Conservation (phyloP, 1,284 basidiomycete species). For the Anthracocystis setariae region DNA sequence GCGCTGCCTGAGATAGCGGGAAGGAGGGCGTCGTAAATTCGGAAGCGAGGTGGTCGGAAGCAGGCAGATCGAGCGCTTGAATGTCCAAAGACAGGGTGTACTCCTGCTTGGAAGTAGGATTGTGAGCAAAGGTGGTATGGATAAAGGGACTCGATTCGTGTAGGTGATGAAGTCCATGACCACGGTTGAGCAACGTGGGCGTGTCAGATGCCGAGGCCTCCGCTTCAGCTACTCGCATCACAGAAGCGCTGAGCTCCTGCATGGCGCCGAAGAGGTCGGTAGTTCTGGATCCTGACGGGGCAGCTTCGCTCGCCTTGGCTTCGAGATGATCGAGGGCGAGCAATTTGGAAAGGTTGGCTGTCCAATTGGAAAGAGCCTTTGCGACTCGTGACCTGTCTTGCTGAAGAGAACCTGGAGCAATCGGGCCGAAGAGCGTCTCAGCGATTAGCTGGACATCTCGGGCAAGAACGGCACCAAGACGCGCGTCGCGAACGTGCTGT, state of each 20-base stretch:
- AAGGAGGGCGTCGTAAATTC: slow-evolving; percentile 13
- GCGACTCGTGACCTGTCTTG: slow-evolving; percentile 16
- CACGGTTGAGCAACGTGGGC: slow-evolving; percentile 21
- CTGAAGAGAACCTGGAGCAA: not conserved
- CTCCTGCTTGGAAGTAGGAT: slow-evolving; percentile 17
- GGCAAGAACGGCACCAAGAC: slow-evolving; percentile 27
- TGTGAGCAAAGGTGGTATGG: slow-evolving; percentile 26
- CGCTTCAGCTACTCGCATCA: slow-evolving; percentile 15
- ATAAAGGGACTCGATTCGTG: slow-evolving; percentile 32
- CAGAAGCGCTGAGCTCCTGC: slow-evolving; percentile 29
- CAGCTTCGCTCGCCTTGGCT: slow-evolving; percentile 22
- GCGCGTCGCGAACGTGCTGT: slow-evolving; percentile 27
- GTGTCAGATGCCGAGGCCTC: slow-evolving; percentile 13
- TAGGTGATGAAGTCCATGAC: slow-evolving; percentile 34
- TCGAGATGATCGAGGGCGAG: slow-evolving; percentile 29
- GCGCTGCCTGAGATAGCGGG: slow-evolving; percentile 22
- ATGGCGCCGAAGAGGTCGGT: slow-evolving; percentile 38
- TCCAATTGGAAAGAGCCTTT: slow-evolving; percentile 23
- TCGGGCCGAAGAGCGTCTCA: slow-evolving; percentile 28
- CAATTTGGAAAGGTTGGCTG: slow-evolving; percentile 35
- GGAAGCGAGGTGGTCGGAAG: slow-evolving; percentile 2
- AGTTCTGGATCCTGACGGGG: slow-evolving; percentile 6
- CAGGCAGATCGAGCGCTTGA: slow-evolving; percentile 31
- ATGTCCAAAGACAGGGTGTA: slow-evolving; percentile 32
- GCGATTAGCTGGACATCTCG: slow-evolving; percentile 36